These are phyloP conservation scores for Pythium phragmitis DNA, from an alignment of 352 stramenopile species.

Conservation along the genomic window DNA sequence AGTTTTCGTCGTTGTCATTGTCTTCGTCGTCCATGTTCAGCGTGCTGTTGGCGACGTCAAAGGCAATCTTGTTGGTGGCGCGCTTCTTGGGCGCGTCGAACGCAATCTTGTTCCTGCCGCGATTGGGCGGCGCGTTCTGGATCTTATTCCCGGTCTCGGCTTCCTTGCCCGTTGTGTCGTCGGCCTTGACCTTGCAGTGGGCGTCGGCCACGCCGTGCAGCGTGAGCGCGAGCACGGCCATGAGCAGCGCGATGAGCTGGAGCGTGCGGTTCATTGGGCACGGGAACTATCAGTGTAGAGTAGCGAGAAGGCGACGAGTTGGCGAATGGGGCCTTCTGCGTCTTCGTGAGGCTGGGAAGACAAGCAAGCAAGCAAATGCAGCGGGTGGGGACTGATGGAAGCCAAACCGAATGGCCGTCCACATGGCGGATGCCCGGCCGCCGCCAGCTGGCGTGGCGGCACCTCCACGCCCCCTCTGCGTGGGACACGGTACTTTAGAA, in stretches of 20 bases:
- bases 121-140: conserved; percentile 28
- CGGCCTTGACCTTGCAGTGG: conserved; percentile 34
- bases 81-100: conserved; percentile 10
- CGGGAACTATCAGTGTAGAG: neutral
- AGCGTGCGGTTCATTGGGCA: conserved; percentile 30
- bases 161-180: conserved; percentile 20
- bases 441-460: conserved; percentile 10
- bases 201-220: conserved; percentile 24
- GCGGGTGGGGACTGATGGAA: neutral
- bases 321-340: conserved; percentile 8
- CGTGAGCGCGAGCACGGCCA: conserved; percentile 27
- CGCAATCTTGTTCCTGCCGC: conserved; percentile 33
- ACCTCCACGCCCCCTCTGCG: neutral
- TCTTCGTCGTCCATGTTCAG: conserved; percentile 2
- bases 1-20: conserved; percentile 3
- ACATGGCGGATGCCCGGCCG: conserved; percentile 4
- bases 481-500: neutral
- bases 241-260: conserved; percentile 23
- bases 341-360: neutral
- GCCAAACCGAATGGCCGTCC: conserved; percentile 8
- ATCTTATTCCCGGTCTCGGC: conserved; percentile 33
- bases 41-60: conserved; percentile 15
- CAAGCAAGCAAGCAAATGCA: neutral
- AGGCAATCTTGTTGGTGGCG: conserved; percentile 18
- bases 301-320: conserved; percentile 15